Conservation (phyloP, 2,329 filamentous ascomycete genomes). For the Colletotrichum lentis region DNA sequence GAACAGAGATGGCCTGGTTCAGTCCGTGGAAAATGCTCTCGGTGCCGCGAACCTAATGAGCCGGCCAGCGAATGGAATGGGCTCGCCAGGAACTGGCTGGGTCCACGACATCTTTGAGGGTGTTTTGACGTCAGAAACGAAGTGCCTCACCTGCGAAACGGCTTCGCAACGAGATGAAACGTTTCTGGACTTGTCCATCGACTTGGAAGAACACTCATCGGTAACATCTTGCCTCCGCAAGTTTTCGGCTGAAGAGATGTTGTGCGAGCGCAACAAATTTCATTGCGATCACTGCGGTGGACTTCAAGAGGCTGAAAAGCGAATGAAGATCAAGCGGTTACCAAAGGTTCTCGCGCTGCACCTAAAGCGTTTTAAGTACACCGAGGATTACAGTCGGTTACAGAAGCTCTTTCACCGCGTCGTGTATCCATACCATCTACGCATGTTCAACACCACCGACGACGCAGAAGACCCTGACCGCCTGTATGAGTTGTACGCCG, state of each 20-base stretch:
- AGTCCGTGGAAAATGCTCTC: slow-evolving; percentile 57
- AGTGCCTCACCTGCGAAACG: slow-evolving; percentile 95
- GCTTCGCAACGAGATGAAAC: slow-evolving; percentile 94
- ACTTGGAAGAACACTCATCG: slow-evolving; percentile 92
- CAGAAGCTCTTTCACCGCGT: slow-evolving; percentile 98
- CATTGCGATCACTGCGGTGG: slow-evolving; percentile 98
- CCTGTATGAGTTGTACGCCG: slow-evolving; percentile 94
- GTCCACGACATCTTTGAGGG: slow-evolving; percentile 98
- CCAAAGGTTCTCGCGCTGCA: slow-evolving; percentile 92
- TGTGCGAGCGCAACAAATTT: slow-evolving; percentile 98
- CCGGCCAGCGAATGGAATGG: slow-evolving; percentile 52
- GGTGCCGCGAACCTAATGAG: slow-evolving; percentile 46
- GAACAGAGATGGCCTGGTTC: slow-evolving; percentile 55
- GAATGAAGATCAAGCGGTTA: slow-evolving; percentile 98
- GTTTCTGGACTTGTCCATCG: slow-evolving; percentile 94
- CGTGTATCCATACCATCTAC: slow-evolving; percentile 94
- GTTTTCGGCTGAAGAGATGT: slow-evolving; percentile 97
- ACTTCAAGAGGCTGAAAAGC: slow-evolving; percentile 95
- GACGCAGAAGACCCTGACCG: slow-evolving; percentile 93
- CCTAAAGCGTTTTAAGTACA: slow-evolving; percentile 97
- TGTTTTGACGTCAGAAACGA: slow-evolving; percentile 91
- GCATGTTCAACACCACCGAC: slow-evolving; percentile 96
- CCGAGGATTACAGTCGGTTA: slow-evolving; percentile 89
- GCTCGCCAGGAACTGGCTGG: slow-evolving; percentile 78
- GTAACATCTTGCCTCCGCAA: slow-evolving; percentile 95